Evolutionary conservation across 345 rosid genomes (phyloP).

Genomic region (Salix koriyanagi): DNA sequence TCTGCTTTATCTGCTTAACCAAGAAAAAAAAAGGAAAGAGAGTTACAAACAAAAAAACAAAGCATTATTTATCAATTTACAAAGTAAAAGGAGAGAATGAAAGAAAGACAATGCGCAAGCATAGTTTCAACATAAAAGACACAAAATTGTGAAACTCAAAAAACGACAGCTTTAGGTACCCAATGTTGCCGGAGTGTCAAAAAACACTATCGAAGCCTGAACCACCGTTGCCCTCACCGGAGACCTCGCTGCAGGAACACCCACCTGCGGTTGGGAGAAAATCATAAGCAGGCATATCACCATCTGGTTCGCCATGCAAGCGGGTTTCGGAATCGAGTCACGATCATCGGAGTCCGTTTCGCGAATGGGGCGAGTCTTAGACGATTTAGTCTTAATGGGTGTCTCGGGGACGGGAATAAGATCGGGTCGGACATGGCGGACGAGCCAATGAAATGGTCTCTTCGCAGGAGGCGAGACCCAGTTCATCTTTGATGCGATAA

Average conservation of each 20-base stretch:
- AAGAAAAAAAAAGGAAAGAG: background rate
- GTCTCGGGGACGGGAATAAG: background rate
- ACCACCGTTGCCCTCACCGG: slow-evolving; percentile 18
- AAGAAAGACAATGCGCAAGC: too few species aligned
- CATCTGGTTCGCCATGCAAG: slow-evolving; percentile 1
- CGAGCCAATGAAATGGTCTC: slow-evolving; percentile 16
- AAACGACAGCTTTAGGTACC: slow-evolving; percentile 4
- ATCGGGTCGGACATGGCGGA: slow-evolving; percentile 18
- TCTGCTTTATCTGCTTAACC: slow-evolving; percentile 23
- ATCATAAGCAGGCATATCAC: background rate
- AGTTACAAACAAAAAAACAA: background rate
- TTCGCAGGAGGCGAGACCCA: background rate
- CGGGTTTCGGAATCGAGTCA: background rate
- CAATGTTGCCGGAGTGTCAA: slow-evolving; percentile 24
- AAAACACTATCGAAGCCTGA: slow-evolving; percentile 20
- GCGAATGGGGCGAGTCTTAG: background rate
- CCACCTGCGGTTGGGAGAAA: background rate
- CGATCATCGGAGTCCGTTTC: background rate
- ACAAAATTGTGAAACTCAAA: background rate
- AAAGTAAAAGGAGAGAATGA: too few species aligned
- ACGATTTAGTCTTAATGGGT: background rate
- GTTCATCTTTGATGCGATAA: slow-evolving; percentile 7
- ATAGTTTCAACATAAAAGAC: too few species aligned
- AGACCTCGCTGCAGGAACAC: background rate
- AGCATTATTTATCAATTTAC: background rate